Conservation (phyloP, 768 basidiomycete species). For the Russula brevipes region DNA sequence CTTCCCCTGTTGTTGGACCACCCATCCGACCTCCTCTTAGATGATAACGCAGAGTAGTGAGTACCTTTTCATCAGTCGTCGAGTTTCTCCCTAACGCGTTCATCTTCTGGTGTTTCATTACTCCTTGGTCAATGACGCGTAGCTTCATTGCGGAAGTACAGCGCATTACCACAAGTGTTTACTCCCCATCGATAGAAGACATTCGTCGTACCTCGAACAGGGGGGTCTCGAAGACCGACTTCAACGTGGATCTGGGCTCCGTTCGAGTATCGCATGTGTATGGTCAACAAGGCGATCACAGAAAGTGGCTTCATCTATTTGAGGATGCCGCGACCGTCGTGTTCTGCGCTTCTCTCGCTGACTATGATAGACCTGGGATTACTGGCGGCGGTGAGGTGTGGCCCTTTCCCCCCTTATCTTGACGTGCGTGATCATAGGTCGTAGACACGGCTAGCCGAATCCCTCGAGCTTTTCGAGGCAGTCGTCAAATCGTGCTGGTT, state of each 20-base stretch:
- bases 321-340: constrained; percentile 64
- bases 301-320: constrained; percentile 51
- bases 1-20: constrained; percentile 23
- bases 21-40: background rate
- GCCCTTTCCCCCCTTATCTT: constrained; percentile 27
- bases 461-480: constrained; percentile 45
- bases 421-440: background rate
- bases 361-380: constrained; percentile 56
- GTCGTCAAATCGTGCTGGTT: constrained; percentile 53
- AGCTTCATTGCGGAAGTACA: constrained; percentile 84
- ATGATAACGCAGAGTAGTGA: constrained; percentile 14
- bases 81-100: too few relatives aligned
- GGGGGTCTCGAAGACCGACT: constrained; percentile 37
- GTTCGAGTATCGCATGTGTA: constrained; percentile 72
- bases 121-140: constrained; percentile 27
- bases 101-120: too few relatives aligned
- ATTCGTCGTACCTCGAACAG: constrained; percentile 79
- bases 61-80: background rate
- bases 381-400: too few relatives aligned
- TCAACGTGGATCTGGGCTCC: background rate
- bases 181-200: constrained; percentile 79
- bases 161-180: constrained; percentile 72
- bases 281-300: constrained; percentile 47
- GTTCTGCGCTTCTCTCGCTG: constrained; percentile 65
- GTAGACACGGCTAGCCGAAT: constrained; percentile 44